Evolutionary conservation across 139 green algal genomes (phyloP), one percentile per base, ranked within the genome.

Genomic region (Ulvella scutata): DNA sequence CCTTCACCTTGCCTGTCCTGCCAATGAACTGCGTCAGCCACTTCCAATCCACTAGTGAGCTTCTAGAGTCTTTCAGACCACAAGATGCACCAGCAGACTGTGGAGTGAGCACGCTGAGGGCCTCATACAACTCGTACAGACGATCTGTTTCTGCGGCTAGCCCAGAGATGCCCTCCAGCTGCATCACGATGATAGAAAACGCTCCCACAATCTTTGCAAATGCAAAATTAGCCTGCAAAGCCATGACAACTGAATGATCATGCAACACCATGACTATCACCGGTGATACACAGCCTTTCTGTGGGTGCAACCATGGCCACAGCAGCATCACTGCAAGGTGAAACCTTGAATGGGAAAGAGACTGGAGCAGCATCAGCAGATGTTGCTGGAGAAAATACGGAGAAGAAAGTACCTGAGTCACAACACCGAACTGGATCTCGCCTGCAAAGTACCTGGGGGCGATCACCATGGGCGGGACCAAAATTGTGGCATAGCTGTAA

Each of bases 401-500:
- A n/a, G n/a, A n/a, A n/a, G n/a, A n/a, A n/a, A n/a, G 51, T 3
- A 85, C 81, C 79, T 91, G 88, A 1, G 81, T 75, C 37, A 93
- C 87, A 67, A 85, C 80, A 34, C 90, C 80, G 76, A 96, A 97
- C 62, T 94, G 88, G 21, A 92, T 74, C 61, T 86, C 72, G n/a
- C 88, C 88, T 2, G 43, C 51, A 74, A 92, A 93, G 76, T 90
- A 95, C 29, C 77, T 61, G 3, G 89, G 90, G 4, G 89, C 89
- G 2, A 88, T 93, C 23, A 93, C 73, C 72, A 97, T 76, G 9
- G 82, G 83, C 10, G 91, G 91, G n/a, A 92, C 74, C 40, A 93
- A 74, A 17, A 95, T 87, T 34, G 92, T 96, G 37, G 88, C 85
- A 72, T 92, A 93, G 26, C 81, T 80, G 80, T 91, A 93, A 2